Evolutionary conservation across 164 flowering plant species (phyloP).

Genomic region (Stephania japonica): DNA sequence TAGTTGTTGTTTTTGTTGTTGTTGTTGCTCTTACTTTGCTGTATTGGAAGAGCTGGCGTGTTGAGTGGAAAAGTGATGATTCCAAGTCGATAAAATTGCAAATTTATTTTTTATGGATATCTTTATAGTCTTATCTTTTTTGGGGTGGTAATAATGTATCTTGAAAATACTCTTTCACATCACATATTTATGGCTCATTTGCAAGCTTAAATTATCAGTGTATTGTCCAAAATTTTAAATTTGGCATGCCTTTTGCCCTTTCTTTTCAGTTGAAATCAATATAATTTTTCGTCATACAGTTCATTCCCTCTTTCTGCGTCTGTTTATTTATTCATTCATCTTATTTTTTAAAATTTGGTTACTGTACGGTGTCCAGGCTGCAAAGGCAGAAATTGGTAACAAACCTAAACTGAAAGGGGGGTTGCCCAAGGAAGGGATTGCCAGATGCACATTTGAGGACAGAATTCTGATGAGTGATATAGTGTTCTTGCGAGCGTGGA

Average conservation of each 20-base stretch:
- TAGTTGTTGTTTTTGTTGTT: not conserved
- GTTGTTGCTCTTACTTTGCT: not conserved
- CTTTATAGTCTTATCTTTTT: not conserved
- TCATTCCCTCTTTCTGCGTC: constrained; percentile 2
- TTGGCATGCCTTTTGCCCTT: not conserved
- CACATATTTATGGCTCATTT: not conserved
- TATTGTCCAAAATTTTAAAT: not conserved
- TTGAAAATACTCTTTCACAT: no score
- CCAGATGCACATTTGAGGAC: constrained; percentile 98
- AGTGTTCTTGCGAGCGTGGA: constrained; percentile 86
- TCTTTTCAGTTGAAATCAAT: not conserved
- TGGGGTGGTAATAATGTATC: not conserved
- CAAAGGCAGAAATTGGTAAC: constrained; percentile 75
- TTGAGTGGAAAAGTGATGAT: not conserved
- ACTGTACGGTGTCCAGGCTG: constrained; percentile 50
- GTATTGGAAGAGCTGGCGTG: not conserved
- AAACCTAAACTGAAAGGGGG: constrained; percentile 59
- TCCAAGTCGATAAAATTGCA: not conserved
- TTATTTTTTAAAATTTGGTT: constrained; percentile 10
- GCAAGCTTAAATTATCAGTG: not conserved
- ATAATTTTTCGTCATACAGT: not conserved
- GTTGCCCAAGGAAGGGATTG: constrained; percentile 64
- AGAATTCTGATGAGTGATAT: constrained; percentile 87
- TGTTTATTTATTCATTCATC: constrained; percentile 1
- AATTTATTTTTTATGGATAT: not conserved